Base-by-base conservation (phyloP, 768 basidiomycete genomes). In the Tephrocybe sp. region DNA sequence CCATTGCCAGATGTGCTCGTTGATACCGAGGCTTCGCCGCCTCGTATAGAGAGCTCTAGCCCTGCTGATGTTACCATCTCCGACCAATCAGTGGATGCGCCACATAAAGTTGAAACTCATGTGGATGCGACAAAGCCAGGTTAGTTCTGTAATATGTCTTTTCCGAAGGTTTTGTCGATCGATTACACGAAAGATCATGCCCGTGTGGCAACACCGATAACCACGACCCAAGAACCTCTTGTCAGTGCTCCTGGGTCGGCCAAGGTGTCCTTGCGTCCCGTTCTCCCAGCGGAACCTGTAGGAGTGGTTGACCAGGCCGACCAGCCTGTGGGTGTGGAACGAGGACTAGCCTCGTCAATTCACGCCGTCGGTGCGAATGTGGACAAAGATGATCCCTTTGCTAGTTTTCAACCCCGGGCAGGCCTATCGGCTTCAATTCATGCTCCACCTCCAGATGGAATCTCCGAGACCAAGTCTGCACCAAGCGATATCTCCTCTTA, bases 391-490 rank as follows among this genome's bases (percentile, higher is more conserved):
- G 51, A 51, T 22, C 51, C 41, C 5, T 52, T 54, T n/a, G 22
- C 48, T 22, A 49, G 39, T 16, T 37, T 58, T n/a, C 47, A 35
- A 11, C 18, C 57, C 54, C 49, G 58, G 31, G 61, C 62, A 6
- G 73, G 77, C 42, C 67, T 79, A 15, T 27, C 64, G 32, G 75
- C 78, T 36, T 86, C 84, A 1, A 83, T 84, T 18, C 79, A 86
- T 59, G 83, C 83, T 1, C 77, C 78, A 36, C 60, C 69, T 49
- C 63, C 66, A 25, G 56, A 36, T 15, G 40, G 16, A 21, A 44
- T 68, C 16, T 58, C 69, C 4, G 66, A 75, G 34, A 71, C 78
- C 15, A 59, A 63, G 47, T 75, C 76, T 19, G 69, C 73, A 16
- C 70, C 79, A 12, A 64, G 63, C 54, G 60, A 71, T 49, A 54